Evolutionary conservation across 1,284 basidiomycete species (phyloP).

Genomic region (Trichosporon sp.): DNA sequence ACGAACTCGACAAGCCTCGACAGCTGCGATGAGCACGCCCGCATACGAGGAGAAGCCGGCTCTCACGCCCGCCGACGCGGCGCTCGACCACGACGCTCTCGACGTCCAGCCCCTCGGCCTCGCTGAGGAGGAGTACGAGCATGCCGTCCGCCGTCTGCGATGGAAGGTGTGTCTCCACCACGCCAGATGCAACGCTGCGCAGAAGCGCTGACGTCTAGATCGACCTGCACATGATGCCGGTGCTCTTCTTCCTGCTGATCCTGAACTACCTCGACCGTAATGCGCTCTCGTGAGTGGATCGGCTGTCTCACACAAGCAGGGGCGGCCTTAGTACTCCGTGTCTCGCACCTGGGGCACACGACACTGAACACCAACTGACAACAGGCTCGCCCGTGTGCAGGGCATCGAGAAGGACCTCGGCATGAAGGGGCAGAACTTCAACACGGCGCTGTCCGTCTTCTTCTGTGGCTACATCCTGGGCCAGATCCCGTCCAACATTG

Average conservation of each 20-base stretch:
- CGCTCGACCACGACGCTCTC: background rate
- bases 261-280: slow-evolving; percentile 46
- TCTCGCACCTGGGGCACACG: background rate
- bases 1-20: background rate
- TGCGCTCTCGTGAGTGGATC: slow-evolving; percentile 27
- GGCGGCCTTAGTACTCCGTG: background rate
- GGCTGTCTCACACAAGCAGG: background rate
- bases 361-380: background rate
- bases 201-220: slow-evolving; percentile 20
- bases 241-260: slow-evolving; percentile 34
- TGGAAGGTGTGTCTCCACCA: background rate
- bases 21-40: background rate
- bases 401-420: slow-evolving; percentile 32
- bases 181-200: background rate
- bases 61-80: background rate
- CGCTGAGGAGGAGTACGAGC: background rate
- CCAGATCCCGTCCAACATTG: slow-evolving; percentile 41
- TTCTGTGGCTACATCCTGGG: slow-evolving; percentile 45
- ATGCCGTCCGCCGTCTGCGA: background rate
- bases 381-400: slow-evolving; percentile 19
- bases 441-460: slow-evolving; percentile 43
- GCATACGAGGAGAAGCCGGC: background rate
- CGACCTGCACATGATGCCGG: slow-evolving; percentile 25
- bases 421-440: slow-evolving; percentile 32
- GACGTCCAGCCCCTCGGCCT: background rate